A percentile compares a stretch with the other conserved stretches of the same genome.
Conservation (phyloP, 345 rosid species). For the Euclidium syriacum region DNA sequence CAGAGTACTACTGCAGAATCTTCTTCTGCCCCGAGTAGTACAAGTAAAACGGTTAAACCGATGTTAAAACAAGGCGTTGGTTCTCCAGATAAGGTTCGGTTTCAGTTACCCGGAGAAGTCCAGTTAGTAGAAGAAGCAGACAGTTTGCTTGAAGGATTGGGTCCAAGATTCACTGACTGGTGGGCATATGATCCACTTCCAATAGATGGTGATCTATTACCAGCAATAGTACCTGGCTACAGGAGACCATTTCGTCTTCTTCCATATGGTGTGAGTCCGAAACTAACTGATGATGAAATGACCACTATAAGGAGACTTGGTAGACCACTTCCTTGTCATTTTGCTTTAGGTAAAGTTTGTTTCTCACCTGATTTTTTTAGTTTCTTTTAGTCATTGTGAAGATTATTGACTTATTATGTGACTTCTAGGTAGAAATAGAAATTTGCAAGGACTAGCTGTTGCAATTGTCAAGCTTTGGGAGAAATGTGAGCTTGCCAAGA, state of each 20-base stretch:
- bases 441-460: slow-evolving; percentile 82
- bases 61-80: slow-evolving; percentile 61
- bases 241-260: slow-evolving; percentile 91
- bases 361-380: slow-evolving; percentile 8
- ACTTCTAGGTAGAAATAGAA: slow-evolving; percentile 75
- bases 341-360: slow-evolving; percentile 61
- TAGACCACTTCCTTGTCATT: slow-evolving; percentile 85
- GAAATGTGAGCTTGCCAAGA: slow-evolving; percentile 90
- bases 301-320: slow-evolving; percentile 85
- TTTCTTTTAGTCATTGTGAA: neutral
- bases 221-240: slow-evolving; percentile 68
- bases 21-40: slow-evolving; percentile 25
- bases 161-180: slow-evolving; percentile 89
- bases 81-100: slow-evolving; percentile 64
- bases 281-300: slow-evolving; percentile 87
- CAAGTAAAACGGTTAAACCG: slow-evolving; percentile 29
- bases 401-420: slow-evolving; percentile 8
- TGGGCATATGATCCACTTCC: slow-evolving; percentile 97
- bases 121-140: slow-evolving; percentile 74
- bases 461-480: slow-evolving; percentile 88
- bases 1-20: slow-evolving; percentile 19
- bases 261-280: slow-evolving; percentile 78
- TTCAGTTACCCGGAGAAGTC: slow-evolving; percentile 76
- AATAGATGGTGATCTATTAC: slow-evolving; percentile 87
- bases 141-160: slow-evolving; percentile 71